Evolutionary conservation across 495 filamentous ascomycete genomes (phyloP), one percentile per base, ranked within the genome.

Genomic region (Annulohypoxylon nitens): DNA sequence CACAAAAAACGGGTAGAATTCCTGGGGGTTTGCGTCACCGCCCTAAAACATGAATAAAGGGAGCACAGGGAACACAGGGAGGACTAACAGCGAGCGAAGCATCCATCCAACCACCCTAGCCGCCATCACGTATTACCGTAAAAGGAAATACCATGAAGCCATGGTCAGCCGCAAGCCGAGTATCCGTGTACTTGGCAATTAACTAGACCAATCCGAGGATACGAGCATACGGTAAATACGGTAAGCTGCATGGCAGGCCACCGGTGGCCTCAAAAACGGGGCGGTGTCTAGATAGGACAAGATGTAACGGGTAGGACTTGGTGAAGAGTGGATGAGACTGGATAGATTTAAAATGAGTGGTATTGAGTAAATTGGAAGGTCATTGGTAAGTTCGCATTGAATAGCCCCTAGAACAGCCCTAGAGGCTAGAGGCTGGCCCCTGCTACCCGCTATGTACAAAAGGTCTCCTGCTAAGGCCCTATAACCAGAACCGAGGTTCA

Each of bases 111-210:
- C 51, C 54, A 64, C 26, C 43, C 20, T 58, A 60, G 18, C 41
- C 26, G 39, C 48, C 51, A 33, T 62, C 12, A 41, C 26, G 39
- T 41, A 12, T 37, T 67, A 53, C 67, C 33, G 30, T 20, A 63
- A 54, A 34, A 36, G 67, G 63, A 74, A 65, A 70, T 20, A 34
- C 58, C 5, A 63, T 11, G 53, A 64, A 55, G 61, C 61, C 55
- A 70, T 41, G 36, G 26, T 68, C 64, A 68, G 70, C 53, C 58
- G 39, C 70, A 54, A 67, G 30, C 58, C 59, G 58, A 53, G 1
- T 11, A 61, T 9, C 55, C 55, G 36, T 30, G 37, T 41, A 18
- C 54, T 68, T 64, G 66, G 58, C 66, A 58, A n/a, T 20, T 2
- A 48, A 23, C 18, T 20, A 43, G 14, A 20, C 60, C 64, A 68